These are phyloP conservation scores for Curvularia hawaiiensis DNA, from an alignment of 2,329 filamentous ascomycete species.

Conservation along the genomic window DNA sequence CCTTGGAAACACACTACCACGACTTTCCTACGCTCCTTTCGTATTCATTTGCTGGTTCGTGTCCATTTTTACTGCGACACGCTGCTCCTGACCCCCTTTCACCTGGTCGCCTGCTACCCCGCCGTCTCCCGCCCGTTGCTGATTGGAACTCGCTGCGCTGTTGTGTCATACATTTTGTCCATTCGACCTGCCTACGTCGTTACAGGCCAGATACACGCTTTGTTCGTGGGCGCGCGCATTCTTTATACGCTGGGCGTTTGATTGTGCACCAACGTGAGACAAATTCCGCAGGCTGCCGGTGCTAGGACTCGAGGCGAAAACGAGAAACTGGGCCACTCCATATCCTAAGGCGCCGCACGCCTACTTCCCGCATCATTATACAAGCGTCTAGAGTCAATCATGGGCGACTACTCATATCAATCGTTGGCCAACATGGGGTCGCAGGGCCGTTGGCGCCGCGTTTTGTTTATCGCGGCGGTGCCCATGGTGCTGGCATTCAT, in stretches of 20 bases:
- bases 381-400: conserved; percentile 10
- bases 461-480: conserved; percentile 38
- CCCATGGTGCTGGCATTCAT: conserved; percentile 38
- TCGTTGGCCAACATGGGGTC: conserved; percentile 41
- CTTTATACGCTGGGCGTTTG: not conserved
- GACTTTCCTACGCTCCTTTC: conserved; percentile 5
- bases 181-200: not conserved
- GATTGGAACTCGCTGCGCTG: not conserved
- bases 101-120: not conserved
- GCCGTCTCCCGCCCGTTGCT: not conserved
- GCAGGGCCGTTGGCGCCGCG: conserved; percentile 43
- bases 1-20: conserved; percentile 4
- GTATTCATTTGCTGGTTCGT: not conserved
- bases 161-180: not conserved
- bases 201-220: not conserved
- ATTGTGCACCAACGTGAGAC: not conserved
- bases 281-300: not conserved
- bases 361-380: not conserved
- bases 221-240: not conserved
- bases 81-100: not conserved
- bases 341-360: not conserved
- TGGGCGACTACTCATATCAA: conserved; percentile 39
- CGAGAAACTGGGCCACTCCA: not conserved
- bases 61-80: not conserved
- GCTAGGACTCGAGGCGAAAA: not conserved